Base-by-base conservation (phyloP, 805 yeast genomes). In the Phaffomyces thermotolerans region DNA sequence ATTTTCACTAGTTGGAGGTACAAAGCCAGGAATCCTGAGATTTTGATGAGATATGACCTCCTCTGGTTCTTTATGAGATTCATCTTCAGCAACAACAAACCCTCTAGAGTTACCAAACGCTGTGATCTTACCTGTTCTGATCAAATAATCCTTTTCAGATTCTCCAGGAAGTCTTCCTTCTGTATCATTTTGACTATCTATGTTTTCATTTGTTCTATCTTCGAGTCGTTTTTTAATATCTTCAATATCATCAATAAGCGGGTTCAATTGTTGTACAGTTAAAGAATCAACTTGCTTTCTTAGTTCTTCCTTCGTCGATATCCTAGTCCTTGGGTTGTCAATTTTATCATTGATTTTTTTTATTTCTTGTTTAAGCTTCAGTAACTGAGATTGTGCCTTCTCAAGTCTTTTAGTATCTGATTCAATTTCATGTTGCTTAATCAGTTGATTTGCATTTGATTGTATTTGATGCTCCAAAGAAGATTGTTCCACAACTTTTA, bases 71-170 rank as follows among this genome's bases (percentile, higher is more conserved):
- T 30, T 42, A 31, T 42, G 50, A 5, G 47, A 50, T 1, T 54
- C 63, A 13, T 59, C 64, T 14, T 59, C 66, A 2, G 66, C 72
- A 4, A 57, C 53, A 12, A 51, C 71, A 52, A 87, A 84, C 2
- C 78, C 81, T 34, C 72, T 69, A 18, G 76, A 65, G 27, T 77
- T 76, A 10, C 96, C 95, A 68, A 93, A 93, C 1, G 98, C 98
- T 0, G 99, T 93, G 44, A 89, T 78, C 59, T 88, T 81, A 25
- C 99, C 99, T 0, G 91, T 90, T 50, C 99, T 72, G 0, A 93
- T 76, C 47, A 93, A 68, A 56, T 64, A 90, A 40, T 90, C 97
- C 44, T 77, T 77, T 56, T 84, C 84, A 0, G 88, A 64, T 56
- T 93, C 98, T n/a, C 76, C 84, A 0, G 84, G 78, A 7, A 75